A percentile compares a stretch with the other conserved stretches of the same genome.
These are phyloP conservation scores for Cytospora paraplurivora DNA, from an alignment of 2,329 filamentous ascomycete genomes.

Conservation along the genomic window DNA sequence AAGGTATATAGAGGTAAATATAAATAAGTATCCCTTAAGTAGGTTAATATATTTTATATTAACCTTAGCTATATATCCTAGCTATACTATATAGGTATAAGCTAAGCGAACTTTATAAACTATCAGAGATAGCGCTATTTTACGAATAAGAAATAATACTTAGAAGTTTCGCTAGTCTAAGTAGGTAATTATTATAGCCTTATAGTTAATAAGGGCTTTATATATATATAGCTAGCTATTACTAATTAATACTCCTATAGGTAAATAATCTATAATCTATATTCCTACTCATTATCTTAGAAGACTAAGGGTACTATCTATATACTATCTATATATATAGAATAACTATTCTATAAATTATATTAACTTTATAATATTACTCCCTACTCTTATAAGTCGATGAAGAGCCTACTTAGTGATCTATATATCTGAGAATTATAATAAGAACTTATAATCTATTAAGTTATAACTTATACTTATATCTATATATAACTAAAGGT, in stretches of 20 bases:
- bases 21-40: neutral
- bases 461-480: too few relatives aligned
- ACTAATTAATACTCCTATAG: neutral
- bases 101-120: too few relatives aligned
- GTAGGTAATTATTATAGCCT: neutral
- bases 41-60: neutral
- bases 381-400: neutral
- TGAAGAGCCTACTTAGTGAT: neutral
- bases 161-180: neutral
- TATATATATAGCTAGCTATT: neutral
- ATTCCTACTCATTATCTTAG: neutral
- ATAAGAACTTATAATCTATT: too few relatives aligned
- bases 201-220: neutral
- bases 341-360: neutral
- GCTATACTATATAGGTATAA: too few relatives aligned
- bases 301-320: neutral
- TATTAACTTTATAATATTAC: neutral
- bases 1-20: slow-evolving; percentile 2
- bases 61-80: too few relatives aligned
- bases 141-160: neutral
- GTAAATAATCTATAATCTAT: neutral
- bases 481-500: too few relatives aligned
- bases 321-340: neutral
- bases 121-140: neutral
- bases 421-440: neutral